phyloP scores from a whole-genome alignment of 441 rosid species.

The Corymbia calophylla region DNA sequence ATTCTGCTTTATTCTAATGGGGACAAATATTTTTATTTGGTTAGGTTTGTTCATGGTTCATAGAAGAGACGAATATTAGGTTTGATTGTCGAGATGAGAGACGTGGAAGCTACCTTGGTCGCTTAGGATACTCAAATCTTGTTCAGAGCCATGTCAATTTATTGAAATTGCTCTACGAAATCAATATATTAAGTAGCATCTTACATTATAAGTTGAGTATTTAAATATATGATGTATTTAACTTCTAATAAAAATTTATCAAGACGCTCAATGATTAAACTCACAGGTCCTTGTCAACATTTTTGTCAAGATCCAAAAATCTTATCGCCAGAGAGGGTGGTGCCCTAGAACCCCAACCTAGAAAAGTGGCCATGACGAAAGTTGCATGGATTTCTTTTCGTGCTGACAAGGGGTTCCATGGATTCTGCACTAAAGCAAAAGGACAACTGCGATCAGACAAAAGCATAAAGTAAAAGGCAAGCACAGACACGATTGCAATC shows the following conservation, averaged over 20 bases:
- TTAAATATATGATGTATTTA: neutral
- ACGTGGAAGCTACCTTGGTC: neutral
- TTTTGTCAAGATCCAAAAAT: neutral
- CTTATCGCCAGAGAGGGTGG: neutral
- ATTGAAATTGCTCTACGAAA: neutral
- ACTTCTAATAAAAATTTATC: neutral
- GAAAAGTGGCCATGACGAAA: neutral
- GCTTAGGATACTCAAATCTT: neutral
- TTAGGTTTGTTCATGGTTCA: neutral
- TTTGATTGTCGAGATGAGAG: neutral
- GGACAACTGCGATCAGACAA: neutral
- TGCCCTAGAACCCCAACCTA: neutral
- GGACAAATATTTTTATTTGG: neutral
- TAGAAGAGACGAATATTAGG: neutral
- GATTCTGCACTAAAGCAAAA: neutral
- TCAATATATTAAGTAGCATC: neutral
- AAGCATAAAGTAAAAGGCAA: neutral
- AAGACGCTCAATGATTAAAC: neutral
- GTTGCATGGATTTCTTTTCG: neutral
- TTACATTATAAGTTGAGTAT: neutral
- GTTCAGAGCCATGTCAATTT: fast-evolving
- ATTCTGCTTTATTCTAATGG: neutral
- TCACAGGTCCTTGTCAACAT: neutral
- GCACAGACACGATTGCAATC: neutral
- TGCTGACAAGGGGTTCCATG: neutral